Evolutionary conservation across 345 rosid species (phyloP), one percentile per base, ranked within the genome.

Genomic region (Carallia brachiata): DNA sequence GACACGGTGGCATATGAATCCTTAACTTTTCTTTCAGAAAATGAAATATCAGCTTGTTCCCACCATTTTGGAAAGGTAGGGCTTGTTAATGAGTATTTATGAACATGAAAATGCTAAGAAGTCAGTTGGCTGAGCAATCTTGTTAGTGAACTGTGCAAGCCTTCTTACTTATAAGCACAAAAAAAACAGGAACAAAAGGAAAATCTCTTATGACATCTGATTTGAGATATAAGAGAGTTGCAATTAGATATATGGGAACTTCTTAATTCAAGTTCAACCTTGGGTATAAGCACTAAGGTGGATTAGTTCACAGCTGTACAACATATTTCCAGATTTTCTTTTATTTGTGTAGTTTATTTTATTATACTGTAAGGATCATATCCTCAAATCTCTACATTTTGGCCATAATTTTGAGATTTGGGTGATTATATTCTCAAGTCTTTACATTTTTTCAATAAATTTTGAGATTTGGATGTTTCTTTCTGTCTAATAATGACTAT

Each of bases 51-150:
- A 47, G 65, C 73, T 61, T 15, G 31, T 55, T 65, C 81, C 64
- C 40, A 67, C 61, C 72, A 62, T 64, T 70, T 32, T 67, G 67
- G 39, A 67, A 68, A 78, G 88, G 90, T 86, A 77, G 36, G 63
- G 47, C 44, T 8, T 63, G 36, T 60, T 76, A 36, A 61, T 36
- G 36, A 60, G 44, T 44, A 65, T 31, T 68, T 18, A 55, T 58
- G 32, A 44, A 50, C 55, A 40, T 68, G 17, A 27, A 69, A 27
- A 40, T 66, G 47, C 40, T 32, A 34, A 52, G 18, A 13, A 44
- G 4, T 40, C 48, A 40, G 48, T 44, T 0, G 4, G 50, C 13
- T 3, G 4, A 44, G 50, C 12, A 44, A 44, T 47, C 12, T 40
- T 65, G 53, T 36, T 8, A 12, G 69, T 66, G 54, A n/a, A 66